Evolutionary conservation across 2,329 filamentous ascomycete species (phyloP).

Genomic region (Aspergillus japonicus): DNA sequence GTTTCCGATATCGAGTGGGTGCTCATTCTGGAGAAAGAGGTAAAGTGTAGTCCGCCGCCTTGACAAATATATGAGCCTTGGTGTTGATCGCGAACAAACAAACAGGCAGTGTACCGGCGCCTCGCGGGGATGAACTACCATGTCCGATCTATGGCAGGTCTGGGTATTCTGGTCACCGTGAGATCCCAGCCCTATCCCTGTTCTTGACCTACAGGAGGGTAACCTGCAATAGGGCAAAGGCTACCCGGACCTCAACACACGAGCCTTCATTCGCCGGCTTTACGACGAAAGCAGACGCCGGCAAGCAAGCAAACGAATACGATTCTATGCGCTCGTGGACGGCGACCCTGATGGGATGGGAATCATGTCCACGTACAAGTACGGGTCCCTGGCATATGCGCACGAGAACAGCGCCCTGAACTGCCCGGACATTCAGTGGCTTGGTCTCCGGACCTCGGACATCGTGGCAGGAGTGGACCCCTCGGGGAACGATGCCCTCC

Average conservation of each 20-base stretch:
- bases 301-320: slow-evolving; percentile 28
- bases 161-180: slow-evolving; percentile 59
- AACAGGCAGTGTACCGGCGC: slow-evolving; percentile 60
- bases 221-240: slow-evolving; percentile 56
- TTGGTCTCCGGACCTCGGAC: slow-evolving; percentile 55
- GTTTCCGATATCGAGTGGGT: slow-evolving; percentile 55
- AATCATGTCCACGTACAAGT: slow-evolving; percentile 63
- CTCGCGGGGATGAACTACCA: slow-evolving; percentile 52
- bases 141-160: slow-evolving; percentile 36
- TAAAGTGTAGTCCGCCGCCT: slow-evolving; percentile 20
- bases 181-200: slow-evolving; percentile 12
- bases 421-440: slow-evolving; percentile 53
- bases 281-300: slow-evolving; percentile 29
- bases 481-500: slow-evolving; percentile 29
- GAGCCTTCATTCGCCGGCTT: slow-evolving; percentile 52
- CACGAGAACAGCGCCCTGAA: slow-evolving; percentile 53
- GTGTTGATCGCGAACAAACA: not conserved
- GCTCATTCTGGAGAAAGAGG: slow-evolving; percentile 64
- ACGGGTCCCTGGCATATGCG: slow-evolving; percentile 57
- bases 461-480: slow-evolving; percentile 30
- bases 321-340: slow-evolving; percentile 58
- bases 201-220: not conserved
- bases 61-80: not conserved
- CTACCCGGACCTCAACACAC: slow-evolving; percentile 61
- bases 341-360: slow-evolving; percentile 63